Conservation (phyloP, 768 basidiomycete species). For the Pleurotus pulmonarius region DNA sequence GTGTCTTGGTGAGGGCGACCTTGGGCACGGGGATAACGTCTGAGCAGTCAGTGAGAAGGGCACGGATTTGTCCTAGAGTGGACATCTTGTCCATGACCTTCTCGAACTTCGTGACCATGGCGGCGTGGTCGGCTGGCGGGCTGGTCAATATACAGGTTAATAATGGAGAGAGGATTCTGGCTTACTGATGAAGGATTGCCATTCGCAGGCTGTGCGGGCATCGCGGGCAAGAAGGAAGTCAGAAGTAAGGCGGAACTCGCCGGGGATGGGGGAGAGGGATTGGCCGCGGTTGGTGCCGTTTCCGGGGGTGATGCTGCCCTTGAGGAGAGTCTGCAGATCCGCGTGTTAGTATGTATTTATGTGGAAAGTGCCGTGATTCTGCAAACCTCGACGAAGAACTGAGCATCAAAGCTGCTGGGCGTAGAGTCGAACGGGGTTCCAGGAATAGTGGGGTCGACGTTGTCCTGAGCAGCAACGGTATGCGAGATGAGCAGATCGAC, state of each 20-base stretch:
- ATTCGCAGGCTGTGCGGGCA: conserved; percentile 8
- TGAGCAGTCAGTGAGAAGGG: conserved; percentile 11
- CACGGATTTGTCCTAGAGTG: conserved; percentile 13
- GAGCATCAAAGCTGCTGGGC: conserved; percentile 25
- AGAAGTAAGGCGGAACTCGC: conserved; percentile 21
- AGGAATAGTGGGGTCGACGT: conserved; percentile 19
- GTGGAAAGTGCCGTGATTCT: neutral
- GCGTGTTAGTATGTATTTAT: neutral
- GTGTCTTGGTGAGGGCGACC: conserved; percentile 14
- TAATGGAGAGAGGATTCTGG: neutral
- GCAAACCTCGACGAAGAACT: conserved; percentile 26
- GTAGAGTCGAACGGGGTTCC: conserved; percentile 28
- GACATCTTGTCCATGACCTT: conserved; percentile 17
- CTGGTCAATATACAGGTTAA: neutral
- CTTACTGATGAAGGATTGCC: conserved; percentile 9
- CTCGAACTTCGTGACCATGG: conserved; percentile 13
- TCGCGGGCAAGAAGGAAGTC: conserved; percentile 14
- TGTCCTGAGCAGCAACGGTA: conserved; percentile 16
- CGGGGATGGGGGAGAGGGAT: conserved; percentile 17
- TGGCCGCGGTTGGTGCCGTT: conserved; percentile 20
- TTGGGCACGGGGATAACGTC: conserved; percentile 15
- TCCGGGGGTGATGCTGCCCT: conserved; percentile 22
- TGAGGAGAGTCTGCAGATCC: conserved; percentile 19
- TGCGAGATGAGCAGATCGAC: conserved; percentile 14
- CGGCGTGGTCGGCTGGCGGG: conserved; percentile 9